Base-by-base conservation (phyloP, 331 rosid genomes). In the Erythrophleum ivorense region DNA sequence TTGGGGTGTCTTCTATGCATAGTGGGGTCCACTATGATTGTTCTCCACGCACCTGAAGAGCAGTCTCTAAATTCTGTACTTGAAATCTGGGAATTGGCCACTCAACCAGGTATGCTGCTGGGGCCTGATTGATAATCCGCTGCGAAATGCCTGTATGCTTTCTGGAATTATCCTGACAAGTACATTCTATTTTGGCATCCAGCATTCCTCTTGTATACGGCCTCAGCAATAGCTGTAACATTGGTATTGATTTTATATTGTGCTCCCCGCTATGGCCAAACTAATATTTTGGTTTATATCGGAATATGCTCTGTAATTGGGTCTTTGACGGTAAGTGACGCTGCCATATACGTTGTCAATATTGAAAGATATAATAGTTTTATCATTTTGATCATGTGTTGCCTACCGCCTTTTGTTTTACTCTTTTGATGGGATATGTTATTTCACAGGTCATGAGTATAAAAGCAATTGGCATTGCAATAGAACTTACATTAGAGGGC, bases 391-490 rank as follows among this genome's bases (percentile, higher is more conserved):
- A 29, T 55, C 45, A 31, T 76, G 45, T 71, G 21, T 46, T 48
- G 75, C 58, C 33, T 5, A 5, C 53, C 15, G 55, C 64, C 45
- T 53, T 58, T 34, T 70, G 52, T 78, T 77, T 81, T 46, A 49
- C 24, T 10, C 29, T 63, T 71, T 50, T 75, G 70, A 71, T 50
- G 48, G 57, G 52, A 48, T 79, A 52, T 43, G 33, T 77, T n/a
- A 33, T 52, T 36, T 78, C 73, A 80, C 89, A 95, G 98, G 98
- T 95, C 81, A 92, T 95, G 98, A 95, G 98, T 64, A 29, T 92
- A 72, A 95, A 95, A 86, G 97, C 98, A 21, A 84, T 95, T 57
- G 98, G 98, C 74, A 95, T 88, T 85, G 97, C 98, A 3, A 95
- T 95, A 65, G 86, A 95, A 78, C 98, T 95, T 84, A 86, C 97